phyloP scores from a whole-genome alignment of 2,329 filamentous ascomycete genomes.

The Aureobasidium leucospermi region DNA sequence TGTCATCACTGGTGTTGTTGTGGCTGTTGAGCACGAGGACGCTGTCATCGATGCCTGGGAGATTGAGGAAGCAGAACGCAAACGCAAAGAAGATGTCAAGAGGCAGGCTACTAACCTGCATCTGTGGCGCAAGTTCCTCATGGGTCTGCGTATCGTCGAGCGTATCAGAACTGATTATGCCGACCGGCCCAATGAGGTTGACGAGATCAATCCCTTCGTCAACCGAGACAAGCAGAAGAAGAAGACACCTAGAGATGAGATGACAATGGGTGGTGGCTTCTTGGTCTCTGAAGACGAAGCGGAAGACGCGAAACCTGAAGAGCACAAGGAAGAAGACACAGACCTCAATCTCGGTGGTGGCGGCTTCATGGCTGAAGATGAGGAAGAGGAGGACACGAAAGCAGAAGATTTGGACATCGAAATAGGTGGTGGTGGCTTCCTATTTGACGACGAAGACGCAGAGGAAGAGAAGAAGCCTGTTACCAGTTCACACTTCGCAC shows the following conservation, averaged over 20 bases:
- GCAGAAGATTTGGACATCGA: background rate
- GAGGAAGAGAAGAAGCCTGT: slow-evolving; percentile 20
- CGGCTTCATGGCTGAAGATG: slow-evolving; percentile 30
- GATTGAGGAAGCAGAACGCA: slow-evolving; percentile 63
- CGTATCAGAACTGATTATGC: slow-evolving; percentile 72
- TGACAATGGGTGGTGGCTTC: slow-evolving; percentile 32
- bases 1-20: slow-evolving; percentile 81
- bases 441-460: slow-evolving; percentile 21
- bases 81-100: slow-evolving; percentile 76
- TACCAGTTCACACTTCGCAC: slow-evolving; percentile 21
- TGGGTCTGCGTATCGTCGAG: slow-evolving; percentile 75
- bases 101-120: slow-evolving; percentile 64
- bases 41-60: slow-evolving; percentile 70
- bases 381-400: slow-evolving; percentile 28
- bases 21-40: slow-evolving; percentile 72
- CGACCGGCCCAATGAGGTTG: slow-evolving; percentile 35
- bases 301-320: slow-evolving; percentile 26
- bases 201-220: slow-evolving; percentile 49
- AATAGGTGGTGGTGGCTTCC: slow-evolving; percentile 13
- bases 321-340: slow-evolving; percentile 19
- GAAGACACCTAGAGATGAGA: slow-evolving; percentile 18
- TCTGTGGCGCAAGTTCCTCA: slow-evolving; percentile 80
- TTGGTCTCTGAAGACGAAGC: slow-evolving; percentile 32
- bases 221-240: slow-evolving; percentile 33
- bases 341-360: slow-evolving; percentile 27